Evolutionary conservation across 495 filamentous ascomycete species (phyloP), one percentile per base, ranked within the genome.

Genomic region (Aspergillus panamensis): DNA sequence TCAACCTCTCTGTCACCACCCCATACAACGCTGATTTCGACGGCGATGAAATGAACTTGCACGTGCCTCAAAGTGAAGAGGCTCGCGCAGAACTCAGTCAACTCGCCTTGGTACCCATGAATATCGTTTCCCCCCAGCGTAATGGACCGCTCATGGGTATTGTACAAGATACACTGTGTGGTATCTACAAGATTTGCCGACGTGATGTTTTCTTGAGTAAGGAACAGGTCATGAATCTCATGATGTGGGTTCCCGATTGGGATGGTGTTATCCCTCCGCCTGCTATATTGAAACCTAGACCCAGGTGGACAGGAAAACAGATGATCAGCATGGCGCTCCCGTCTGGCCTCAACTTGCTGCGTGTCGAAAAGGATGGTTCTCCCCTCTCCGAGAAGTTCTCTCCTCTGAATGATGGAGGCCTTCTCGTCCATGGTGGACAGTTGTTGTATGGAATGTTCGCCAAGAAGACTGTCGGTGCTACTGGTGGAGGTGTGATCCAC

Each of bases 21-120:
- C 94, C 94, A 1, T 99, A 99, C 77, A 99, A 99, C 73, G 94
- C 94, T 59, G 94, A 99, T 86, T 99, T 99, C 69, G 94, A 99
- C 68, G 94, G 94, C 62, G 94, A 99, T 73, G 94, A 99, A 74
- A 99, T 99, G 94, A 99, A 99, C 68, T 83, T 99, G 72, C 94
- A 99, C 80, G 95, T 99, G 42, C 95, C 94, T 8, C 94, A 99
- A 69, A 89, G 88, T 16, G 93, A 99, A 65, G 95, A 99, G 73
- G 90, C 94, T 20, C 85, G 94, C 10, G 93, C 94, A 9, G 94
- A 99, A 73, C 83, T 99, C 62, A 88, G 83, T 64, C 82, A 96
- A 66, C 85, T 99, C 37, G 96, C 94, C 71, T 87, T 97, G 83
- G 94, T 99, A 48, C 94, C 94, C 7, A 80, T 92, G 58, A 96